Conservation (phyloP, 192 early-diverging fungal species). For the Dimargaris xerosporica region DNA sequence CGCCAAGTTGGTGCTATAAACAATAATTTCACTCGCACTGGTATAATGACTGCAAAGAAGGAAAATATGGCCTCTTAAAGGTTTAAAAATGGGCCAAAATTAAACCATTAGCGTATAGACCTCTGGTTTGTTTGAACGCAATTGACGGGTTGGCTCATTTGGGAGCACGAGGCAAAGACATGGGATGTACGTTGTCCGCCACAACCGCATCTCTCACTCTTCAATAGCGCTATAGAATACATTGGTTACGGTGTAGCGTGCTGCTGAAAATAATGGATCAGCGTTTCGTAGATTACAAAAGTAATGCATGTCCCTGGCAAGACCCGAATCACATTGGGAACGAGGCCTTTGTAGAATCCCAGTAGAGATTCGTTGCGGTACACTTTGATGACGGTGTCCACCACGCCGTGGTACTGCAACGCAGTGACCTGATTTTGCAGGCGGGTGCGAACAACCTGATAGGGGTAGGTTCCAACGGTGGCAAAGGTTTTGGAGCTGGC, state of each 20-base stretch:
- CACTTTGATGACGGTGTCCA: slow-evolving; percentile 56
- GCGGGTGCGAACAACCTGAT: slow-evolving; percentile 76
- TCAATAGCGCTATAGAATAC: neutral
- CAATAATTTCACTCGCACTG: too few species aligned
- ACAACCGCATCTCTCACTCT: too few species aligned
- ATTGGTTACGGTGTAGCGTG: slow-evolving; percentile 18
- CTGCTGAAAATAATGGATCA: slow-evolving; percentile 40
- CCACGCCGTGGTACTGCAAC: slow-evolving; percentile 50
- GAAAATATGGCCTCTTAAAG: too few species aligned
- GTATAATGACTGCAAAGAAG: too few species aligned
- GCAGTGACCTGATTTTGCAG: slow-evolving; percentile 49
- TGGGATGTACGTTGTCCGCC: too few species aligned
- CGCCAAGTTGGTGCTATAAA: too few species aligned
- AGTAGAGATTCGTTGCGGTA: slow-evolving; percentile 51
- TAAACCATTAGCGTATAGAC: too few species aligned
- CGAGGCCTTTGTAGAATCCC: slow-evolving; percentile 89
- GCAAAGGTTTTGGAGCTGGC: slow-evolving; percentile 76
- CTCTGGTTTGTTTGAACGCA: too few species aligned
- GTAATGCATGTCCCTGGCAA: slow-evolving; percentile 89
- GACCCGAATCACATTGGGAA: slow-evolving; percentile 72
- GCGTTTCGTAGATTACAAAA: slow-evolving; percentile 88
- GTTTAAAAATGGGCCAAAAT: too few species aligned
- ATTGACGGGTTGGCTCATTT: too few species aligned
- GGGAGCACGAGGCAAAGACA: too few species aligned
- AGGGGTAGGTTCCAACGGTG: slow-evolving; percentile 79